Evolutionary conservation across 1,284 basidiomycete species (phyloP).

Genomic region (Wallemia ichthyophaga): DNA sequence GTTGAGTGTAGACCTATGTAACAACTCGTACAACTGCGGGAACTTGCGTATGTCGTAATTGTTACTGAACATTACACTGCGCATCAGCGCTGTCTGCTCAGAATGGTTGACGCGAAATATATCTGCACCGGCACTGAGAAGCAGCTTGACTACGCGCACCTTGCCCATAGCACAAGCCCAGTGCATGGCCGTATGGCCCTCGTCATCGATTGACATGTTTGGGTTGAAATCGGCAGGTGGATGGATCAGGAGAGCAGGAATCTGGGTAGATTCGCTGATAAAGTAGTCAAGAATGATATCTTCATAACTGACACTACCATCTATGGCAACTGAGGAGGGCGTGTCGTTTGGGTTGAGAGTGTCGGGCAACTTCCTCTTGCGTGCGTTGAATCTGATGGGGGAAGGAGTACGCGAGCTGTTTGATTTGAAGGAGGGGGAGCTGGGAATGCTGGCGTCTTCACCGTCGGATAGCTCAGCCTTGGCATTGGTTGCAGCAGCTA

Average conservation of each 20-base stretch:
- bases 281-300: slow-evolving; percentile 97
- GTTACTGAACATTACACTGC: slow-evolving; percentile 97
- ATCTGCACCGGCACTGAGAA: slow-evolving; percentile 78
- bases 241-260: slow-evolving; percentile 58
- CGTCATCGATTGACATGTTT: slow-evolving; percentile 91
- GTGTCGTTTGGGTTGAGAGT: slow-evolving; percentile 7
- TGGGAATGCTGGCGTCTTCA: slow-evolving; percentile 1
- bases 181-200: slow-evolving; percentile 86
- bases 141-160: slow-evolving; percentile 76
- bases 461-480: slow-evolving; percentile 11
- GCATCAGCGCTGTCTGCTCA: slow-evolving; percentile 93
- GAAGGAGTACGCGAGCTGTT: slow-evolving; percentile 7
- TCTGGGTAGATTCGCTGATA: slow-evolving; percentile 83
- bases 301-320: slow-evolving; percentile 29
- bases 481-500: slow-evolving; percentile 5
- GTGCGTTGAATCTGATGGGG: slow-evolving; percentile 7
- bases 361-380: neutral
- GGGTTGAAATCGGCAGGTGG: slow-evolving; percentile 83
- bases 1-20: slow-evolving; percentile 90
- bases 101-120: slow-evolving; percentile 92
- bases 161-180: slow-evolving; percentile 99
- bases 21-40: slow-evolving; percentile 80
- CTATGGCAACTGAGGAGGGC: slow-evolving; percentile 6
- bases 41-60: slow-evolving; percentile 99
- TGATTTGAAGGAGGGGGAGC: neutral